A percentile compares a stretch with the other conserved stretches of the same genome.
Evolutionary conservation across 192 early-diverging fungal species (phyloP).

Genomic region (Phlyctochytrium planicorne): DNA sequence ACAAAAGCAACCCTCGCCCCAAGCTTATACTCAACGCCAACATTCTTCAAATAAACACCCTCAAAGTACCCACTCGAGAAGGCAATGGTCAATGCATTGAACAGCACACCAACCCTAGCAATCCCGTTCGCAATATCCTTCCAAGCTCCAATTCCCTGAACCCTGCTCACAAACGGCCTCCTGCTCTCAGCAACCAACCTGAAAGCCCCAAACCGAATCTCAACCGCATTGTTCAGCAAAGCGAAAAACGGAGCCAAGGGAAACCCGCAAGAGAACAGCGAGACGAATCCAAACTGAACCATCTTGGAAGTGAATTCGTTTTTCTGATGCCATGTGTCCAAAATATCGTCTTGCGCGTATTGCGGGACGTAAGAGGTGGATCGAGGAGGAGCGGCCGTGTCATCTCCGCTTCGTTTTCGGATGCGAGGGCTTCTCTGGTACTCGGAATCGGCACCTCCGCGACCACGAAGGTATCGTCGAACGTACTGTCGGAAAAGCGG

Average conservation of each 20-base stretch:
- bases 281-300: slow-evolving; percentile 70
- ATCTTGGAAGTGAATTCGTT: slow-evolving; percentile 31
- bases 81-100: slow-evolving; percentile 41
- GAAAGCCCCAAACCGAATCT: slow-evolving; percentile 59
- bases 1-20: slow-evolving; percentile 36
- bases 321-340: slow-evolving; percentile 11
- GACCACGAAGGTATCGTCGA: neutral
- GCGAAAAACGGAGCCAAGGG: slow-evolving; percentile 71
- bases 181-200: slow-evolving; percentile 23
- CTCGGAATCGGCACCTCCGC: neutral
- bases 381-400: neutral
- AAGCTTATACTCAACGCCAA: slow-evolving; percentile 11
- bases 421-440: neutral
- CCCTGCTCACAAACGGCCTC: slow-evolving; percentile 26
- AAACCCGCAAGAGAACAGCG: slow-evolving; percentile 64
- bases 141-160: slow-evolving; percentile 29
- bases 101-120: slow-evolving; percentile 16
- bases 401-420: neutral
- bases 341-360: slow-evolving; percentile 18
- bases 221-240: slow-evolving; percentile 55
- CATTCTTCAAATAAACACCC: slow-evolving; percentile 7
- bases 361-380: slow-evolving; percentile 1
- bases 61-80: slow-evolving; percentile 34
- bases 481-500: slow-evolving; percentile 34
- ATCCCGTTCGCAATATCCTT: slow-evolving; percentile 3